Evolutionary conservation across 2,329 filamentous ascomycete genomes (phyloP), one percentile per base, ranked within the genome.

Genomic region (Tolypocladium ophioglossoides): DNA sequence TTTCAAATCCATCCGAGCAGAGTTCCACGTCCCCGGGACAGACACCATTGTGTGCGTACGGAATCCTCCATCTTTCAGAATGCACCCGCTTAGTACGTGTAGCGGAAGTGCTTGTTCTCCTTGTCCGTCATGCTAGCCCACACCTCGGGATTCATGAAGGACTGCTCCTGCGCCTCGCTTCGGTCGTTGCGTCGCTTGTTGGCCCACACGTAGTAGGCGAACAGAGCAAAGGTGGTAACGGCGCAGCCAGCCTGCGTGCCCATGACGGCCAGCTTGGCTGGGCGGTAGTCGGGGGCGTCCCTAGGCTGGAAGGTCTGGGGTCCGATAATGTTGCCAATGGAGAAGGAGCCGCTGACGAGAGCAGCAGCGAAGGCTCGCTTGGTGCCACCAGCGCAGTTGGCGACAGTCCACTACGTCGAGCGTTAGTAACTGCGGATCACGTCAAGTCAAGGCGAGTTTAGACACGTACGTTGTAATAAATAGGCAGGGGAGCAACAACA

Each of bases 81-180:
- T 44, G 22, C 27, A 12, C 12, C 10, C 32, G 7, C 20, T 50
- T 66, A 75, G 48, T 74, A 74, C 1, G 69, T 69, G 60, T 84
- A 83, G 50, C 78, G 72, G 63, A 84, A 83, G 22, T 71, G 73
- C 61, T 72, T 74, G 60, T 84, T 83, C 67, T 84, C 75, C 61
- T 66, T 73, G 56, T 84, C 81, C 8, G 80, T 84, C 69, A 79
- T 64, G 27, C 74, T 72, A 39, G 67, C 68, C 74, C 71, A 82
- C 5, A 69, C 68, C 55, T 76, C 70, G 2, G 68, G 71, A 10
- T 65, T 64, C 68, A 74, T 62, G 58, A 68, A 74, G 1, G 62
- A 61, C 18, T 74, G 74, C 58, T 78, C 72, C 20, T 61, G 66
- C 54, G 71, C 63, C 30, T 64, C 61, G 22, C 61, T 63, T 44